phyloP scores from a whole-genome alignment of 495 filamentous ascomycete genomes.

The Aspergillus egyptiacus region DNA sequence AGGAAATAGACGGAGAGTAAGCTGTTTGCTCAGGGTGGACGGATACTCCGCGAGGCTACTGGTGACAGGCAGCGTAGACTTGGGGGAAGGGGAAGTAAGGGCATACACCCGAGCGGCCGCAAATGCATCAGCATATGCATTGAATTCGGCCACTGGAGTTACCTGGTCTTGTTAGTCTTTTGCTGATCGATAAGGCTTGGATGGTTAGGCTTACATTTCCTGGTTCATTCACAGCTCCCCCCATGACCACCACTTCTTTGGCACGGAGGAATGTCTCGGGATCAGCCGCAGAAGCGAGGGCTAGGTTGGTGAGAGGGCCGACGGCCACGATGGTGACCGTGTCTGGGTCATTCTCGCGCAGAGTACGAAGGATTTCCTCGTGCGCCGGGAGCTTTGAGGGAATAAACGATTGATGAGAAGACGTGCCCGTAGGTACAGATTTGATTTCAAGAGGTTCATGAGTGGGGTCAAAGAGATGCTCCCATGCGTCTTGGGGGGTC shows the following conservation, averaged over 20 bases:
- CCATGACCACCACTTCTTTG: slow-evolving; percentile 96
- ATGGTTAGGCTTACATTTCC: slow-evolving; percentile 59
- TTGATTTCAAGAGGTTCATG: slow-evolving; percentile 33
- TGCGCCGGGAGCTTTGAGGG: slow-evolving; percentile 67
- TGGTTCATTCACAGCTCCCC: slow-evolving; percentile 68
- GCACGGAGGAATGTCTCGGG: slow-evolving; percentile 79
- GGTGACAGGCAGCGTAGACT: slow-evolving; percentile 60
- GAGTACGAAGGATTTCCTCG: slow-evolving; percentile 75
- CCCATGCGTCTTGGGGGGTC: slow-evolving; percentile 78
- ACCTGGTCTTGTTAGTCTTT: slow-evolving; percentile 36
- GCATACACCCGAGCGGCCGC: slow-evolving; percentile 87
- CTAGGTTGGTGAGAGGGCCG: slow-evolving; percentile 87
- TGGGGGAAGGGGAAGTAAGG: slow-evolving; percentile 73
- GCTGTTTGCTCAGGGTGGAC: slow-evolving; percentile 50
- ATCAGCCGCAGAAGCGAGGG: slow-evolving; percentile 78
- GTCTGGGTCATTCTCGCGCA: slow-evolving; percentile 70
- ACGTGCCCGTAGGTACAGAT: slow-evolving; percentile 25
- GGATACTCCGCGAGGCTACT: slow-evolving; percentile 59
- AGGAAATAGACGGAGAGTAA: slow-evolving; percentile 77
- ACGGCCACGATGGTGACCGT: slow-evolving; percentile 86
- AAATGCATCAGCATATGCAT: slow-evolving; percentile 72
- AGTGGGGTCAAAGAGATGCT: slow-evolving; percentile 62
- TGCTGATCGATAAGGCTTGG: not conserved
- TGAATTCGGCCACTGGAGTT: slow-evolving; percentile 78
- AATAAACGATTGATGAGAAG: slow-evolving; percentile 51